Conservation (phyloP, 305 asterid species). For the Fraxinus latifolia region DNA sequence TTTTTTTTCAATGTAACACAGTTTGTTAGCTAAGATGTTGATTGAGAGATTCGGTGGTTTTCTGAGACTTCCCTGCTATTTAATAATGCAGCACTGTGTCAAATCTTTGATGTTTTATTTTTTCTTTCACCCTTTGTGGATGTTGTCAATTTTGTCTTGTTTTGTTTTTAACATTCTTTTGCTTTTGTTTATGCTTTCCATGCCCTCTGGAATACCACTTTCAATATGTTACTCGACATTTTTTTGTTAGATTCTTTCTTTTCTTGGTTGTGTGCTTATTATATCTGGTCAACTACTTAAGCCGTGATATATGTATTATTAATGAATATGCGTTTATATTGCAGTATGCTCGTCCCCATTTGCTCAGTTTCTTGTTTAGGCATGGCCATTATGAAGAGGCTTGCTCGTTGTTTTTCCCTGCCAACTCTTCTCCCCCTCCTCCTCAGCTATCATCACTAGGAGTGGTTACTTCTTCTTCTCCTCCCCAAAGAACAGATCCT, state of each 20-base stretch:
- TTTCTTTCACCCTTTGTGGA: slow-evolving; percentile 8
- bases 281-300: slow-evolving; percentile 19
- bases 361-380: slow-evolving; percentile 89
- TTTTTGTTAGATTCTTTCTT: slow-evolving; percentile 11
- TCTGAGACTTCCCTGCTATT: slow-evolving; percentile 14
- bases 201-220: background rate
- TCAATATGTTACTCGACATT: background rate
- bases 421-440: slow-evolving; percentile 63
- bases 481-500: slow-evolving; percentile 85
- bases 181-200: slow-evolving; percentile 6
- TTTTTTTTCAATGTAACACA: background rate
- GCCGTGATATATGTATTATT: slow-evolving; percentile 18
- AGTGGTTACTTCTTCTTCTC: slow-evolving; percentile 64
- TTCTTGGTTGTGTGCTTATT: slow-evolving; percentile 13
- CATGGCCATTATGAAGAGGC: slow-evolving; percentile 91
- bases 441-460: slow-evolving; percentile 64
- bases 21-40: slow-evolving; percentile 7
- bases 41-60: slow-evolving; percentile 17
- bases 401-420: slow-evolving; percentile 81
- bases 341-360: slow-evolving; percentile 92
- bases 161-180: background rate
- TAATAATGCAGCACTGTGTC: background rate
- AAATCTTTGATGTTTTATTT: slow-evolving; percentile 9
- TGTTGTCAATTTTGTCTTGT: background rate
- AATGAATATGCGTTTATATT: slow-evolving; percentile 24